These are phyloP conservation scores for Botrytis sinoallii DNA, from an alignment of 2,329 filamentous ascomycete species.

Conservation along the genomic window DNA sequence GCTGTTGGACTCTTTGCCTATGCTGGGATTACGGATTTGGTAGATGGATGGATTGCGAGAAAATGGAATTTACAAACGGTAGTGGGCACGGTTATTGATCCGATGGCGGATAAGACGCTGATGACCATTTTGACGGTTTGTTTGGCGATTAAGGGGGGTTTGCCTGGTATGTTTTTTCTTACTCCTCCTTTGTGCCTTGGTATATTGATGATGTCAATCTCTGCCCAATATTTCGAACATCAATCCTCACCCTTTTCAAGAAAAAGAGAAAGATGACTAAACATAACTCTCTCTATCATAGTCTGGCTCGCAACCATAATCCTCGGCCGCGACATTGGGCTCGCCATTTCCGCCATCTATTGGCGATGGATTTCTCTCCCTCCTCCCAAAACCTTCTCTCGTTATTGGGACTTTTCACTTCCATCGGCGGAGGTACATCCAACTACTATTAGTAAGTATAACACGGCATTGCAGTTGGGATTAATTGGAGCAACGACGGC, in stretches of 20 bases:
- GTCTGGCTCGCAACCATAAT: constrained; percentile 89
- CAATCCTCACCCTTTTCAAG: not conserved
- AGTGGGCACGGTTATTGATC: constrained; percentile 90
- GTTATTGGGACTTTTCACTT: constrained; percentile 97
- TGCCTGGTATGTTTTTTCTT: constrained; percentile 61
- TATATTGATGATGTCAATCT: not conserved
- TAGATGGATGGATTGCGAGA: constrained; percentile 92
- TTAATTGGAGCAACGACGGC: constrained; percentile 83
- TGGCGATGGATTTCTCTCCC: constrained; percentile 94
- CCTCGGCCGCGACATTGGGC: constrained; percentile 78
- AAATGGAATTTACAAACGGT: constrained; percentile 87
- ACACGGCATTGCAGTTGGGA: constrained; percentile 86
- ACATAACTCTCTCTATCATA: constrained; percentile 36
- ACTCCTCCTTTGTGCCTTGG: not conserved
- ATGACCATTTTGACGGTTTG: constrained; percentile 93
- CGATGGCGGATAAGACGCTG: constrained; percentile 93
- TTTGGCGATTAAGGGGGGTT: constrained; percentile 74
- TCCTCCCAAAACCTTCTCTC: constrained; percentile 82
- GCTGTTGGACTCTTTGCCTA: constrained; percentile 88
- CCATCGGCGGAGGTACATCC: constrained; percentile 82
- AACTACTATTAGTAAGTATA: constrained; percentile 83
- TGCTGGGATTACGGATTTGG: constrained; percentile 83
- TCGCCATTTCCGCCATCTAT: constrained; percentile 85
- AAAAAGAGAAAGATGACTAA: not conserved
- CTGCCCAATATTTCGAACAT: not conserved